A percentile compares a stretch with the other conserved stretches of the same genome.
phyloP scores from a whole-genome alignment of 345 rosid genomes.

The Fremontodendron californicum region DNA sequence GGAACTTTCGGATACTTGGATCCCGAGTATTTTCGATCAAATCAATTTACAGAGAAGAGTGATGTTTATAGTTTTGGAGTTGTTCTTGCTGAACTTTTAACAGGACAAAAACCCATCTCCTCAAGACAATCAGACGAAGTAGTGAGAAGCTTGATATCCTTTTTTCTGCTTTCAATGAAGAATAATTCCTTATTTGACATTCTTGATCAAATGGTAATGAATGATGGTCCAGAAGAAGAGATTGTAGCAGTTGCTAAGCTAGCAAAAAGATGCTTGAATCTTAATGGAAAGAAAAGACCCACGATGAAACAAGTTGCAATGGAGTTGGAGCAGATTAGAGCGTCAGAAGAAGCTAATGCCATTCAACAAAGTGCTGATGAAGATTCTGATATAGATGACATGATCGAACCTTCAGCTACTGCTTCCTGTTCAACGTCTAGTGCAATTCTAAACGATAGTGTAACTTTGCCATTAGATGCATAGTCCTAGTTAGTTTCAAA shows the following conservation, averaged over 20 bases:
- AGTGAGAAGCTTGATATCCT: background rate
- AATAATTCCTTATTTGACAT: background rate
- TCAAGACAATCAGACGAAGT: background rate
- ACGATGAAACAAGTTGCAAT: constrained; percentile 8
- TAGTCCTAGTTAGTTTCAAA: background rate
- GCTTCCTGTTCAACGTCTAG: background rate
- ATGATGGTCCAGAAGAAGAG: background rate
- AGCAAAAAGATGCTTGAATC: no score
- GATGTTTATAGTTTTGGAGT: background rate
- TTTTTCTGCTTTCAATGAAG: background rate
- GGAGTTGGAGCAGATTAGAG: background rate
- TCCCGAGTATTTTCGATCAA: no score
- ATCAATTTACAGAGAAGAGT: no score
- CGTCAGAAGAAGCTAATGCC: background rate
- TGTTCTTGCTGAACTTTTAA: background rate
- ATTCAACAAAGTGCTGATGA: background rate
- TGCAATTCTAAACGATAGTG: background rate
- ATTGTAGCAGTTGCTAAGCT: no score
- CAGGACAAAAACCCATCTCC: no score
- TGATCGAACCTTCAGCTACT: background rate
- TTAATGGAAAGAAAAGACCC: background rate
- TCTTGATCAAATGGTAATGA: background rate
- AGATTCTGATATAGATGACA: background rate
- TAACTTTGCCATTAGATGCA: background rate
- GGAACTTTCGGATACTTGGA: constrained; percentile 26